Base-by-base conservation (phyloP, 768 basidiomycete species). In the Agaricus sinodeliciosus region DNA sequence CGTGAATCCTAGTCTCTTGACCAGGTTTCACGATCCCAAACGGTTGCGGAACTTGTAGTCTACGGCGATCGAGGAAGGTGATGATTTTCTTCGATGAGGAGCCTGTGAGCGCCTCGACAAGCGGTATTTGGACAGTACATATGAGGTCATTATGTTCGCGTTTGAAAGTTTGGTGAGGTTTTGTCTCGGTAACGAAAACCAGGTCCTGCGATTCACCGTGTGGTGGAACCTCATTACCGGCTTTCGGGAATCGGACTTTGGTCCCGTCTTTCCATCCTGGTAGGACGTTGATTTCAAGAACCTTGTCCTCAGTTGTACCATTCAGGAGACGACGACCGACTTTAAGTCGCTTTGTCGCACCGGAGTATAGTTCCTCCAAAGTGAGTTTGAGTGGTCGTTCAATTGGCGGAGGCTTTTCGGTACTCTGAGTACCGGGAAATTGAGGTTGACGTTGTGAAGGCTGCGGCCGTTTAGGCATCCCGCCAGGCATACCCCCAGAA, bases 191-290 rank as follows among this genome's bases (percentile, higher is more conserved):
- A 43, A 95, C 82, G 64, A 99, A 97, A 28, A 94, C 94, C n/a
- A 99, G 77, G 65, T 94, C 91, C 62, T 94, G 92, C 12, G 87
- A 66, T 43, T 85, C 85, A 9, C 87, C 85, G 31, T 56, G 34
- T 0, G 72, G 67, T 42, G 71, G 63, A 48, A 77, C 75, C 61
- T 94, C 92, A 67, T 97, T 94, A 2, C 92, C 92, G 9, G 90
- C 86, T 18, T 81, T 80, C 0, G 89, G 81, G 69, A 94, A 97
- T 39, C 90, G 84, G 55, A 98, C 79, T 71, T 95, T 96, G 15
- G 95, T 97, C 0, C 95, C 95, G 56, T 82, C 81, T 77, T 97
- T 97, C 94, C 94, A 98, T 0, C 95, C 95, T 0, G 94, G 91
- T 58, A 79, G 77, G 19, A 91, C 76, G 31, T 78, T 73, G 61